Evolutionary conservation across 2,329 filamentous ascomycete genomes (phyloP), one percentile per base, ranked within the genome.

Genomic region (Colletotrichum tabaci): DNA sequence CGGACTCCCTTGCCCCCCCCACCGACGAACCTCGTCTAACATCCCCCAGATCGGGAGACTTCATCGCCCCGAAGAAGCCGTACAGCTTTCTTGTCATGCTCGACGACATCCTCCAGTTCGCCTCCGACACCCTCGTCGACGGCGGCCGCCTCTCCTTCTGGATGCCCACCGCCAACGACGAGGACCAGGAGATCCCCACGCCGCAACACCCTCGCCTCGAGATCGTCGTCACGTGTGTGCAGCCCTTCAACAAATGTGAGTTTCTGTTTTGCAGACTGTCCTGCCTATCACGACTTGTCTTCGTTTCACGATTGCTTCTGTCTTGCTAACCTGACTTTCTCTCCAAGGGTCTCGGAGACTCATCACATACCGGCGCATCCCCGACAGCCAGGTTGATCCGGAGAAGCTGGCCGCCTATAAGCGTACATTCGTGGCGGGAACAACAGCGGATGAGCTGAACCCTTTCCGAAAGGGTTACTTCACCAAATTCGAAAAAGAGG

Each of bases 11-110:
- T 46, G 35, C 10, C 44, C 13, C 15, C 18, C 10, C 46, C 0
- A 1, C 23, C 18, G 5, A 49, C 15, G 3, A 26, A 38, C 12
- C 16, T 21, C 38, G 18, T 46, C 66, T 80, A 69, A 77, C 77
- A 40, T 12, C 53, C 82, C 6, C 4, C 56, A 89, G 89, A 75
- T 84, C 86, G 77, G 85, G 90, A 4, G 88, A 89, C 13, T 98
- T 94, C 76, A 89, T 98, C 55, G 92, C 95, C 0, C 96, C 96
- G 0, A 98, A 97, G 81, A 92, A 91, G 77, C 94, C 95, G 0
- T 99, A 99, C 81, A 94, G 94, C 76, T 98, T 99, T 80, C 86
- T 93, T 49, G 92, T 94, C 7, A 95, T 99, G 90, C 87, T 98
- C 23, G 91, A 95, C 77, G 95, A 98, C 79, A 94, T 99, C 63